phyloP scores from a whole-genome alignment of 352 stramenopile species.

The Vaucheria bursata region DNA sequence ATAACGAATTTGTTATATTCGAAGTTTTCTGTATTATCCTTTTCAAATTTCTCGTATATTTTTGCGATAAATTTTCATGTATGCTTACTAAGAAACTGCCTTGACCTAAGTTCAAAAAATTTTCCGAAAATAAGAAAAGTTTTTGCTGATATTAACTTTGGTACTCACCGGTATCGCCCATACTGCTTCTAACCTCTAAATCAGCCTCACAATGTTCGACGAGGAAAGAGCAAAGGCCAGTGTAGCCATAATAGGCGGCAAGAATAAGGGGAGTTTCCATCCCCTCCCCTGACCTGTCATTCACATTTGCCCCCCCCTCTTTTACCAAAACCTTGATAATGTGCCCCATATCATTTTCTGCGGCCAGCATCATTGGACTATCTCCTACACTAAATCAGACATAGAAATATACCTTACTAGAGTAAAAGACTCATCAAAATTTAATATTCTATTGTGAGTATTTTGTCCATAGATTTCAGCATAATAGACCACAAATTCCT shows the following conservation, averaged over 20 bases:
- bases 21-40: too few relatives aligned
- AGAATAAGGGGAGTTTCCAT: slow-evolving; percentile 1
- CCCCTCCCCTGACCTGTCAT: background rate
- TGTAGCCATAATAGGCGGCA: slow-evolving; percentile 3
- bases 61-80: too few relatives aligned
- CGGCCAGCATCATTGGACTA: background rate
- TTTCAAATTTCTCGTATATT: too few relatives aligned
- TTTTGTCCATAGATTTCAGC: too few relatives aligned
- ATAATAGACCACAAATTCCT: too few relatives aligned
- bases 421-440: too few relatives aligned
- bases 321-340: slow-evolving; percentile 1
- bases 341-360: background rate
- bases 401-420: background rate
- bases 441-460: too few relatives aligned
- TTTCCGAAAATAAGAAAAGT: too few relatives aligned
- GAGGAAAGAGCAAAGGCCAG: background rate
- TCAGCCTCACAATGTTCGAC: background rate
- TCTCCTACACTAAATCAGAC: background rate
- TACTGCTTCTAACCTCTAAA: background rate
- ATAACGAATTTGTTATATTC: too few relatives aligned
- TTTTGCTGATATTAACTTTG: too few relatives aligned
- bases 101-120: too few relatives aligned
- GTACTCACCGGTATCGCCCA: slow-evolving; percentile 2
- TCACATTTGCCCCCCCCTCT: background rate
- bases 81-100: too few relatives aligned